Evolutionary conservation across 2,329 filamentous ascomycete genomes (phyloP).

Genomic region (Colletotrichum liaoningense): DNA sequence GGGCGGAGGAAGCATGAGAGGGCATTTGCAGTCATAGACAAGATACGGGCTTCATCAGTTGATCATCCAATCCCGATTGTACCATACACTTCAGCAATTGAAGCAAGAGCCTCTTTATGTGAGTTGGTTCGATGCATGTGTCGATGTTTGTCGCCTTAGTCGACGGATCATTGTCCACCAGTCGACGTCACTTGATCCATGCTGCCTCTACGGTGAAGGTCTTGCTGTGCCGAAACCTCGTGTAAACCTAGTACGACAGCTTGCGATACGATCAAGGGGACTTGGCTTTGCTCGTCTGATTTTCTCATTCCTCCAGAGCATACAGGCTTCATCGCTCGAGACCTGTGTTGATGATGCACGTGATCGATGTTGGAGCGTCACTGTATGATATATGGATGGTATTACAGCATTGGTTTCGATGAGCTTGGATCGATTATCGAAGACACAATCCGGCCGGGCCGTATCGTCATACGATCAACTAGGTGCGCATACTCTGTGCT

Average conservation of each 20-base stretch:
- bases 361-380: neutral
- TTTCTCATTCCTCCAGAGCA: neutral
- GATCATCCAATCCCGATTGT: constrained; percentile 33
- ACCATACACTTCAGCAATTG: constrained; percentile 35
- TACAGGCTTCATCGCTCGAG: neutral
- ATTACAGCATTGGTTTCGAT: neutral
- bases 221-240: neutral
- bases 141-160: neutral
- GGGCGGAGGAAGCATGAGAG: constrained; percentile 13
- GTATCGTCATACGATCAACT: neutral
- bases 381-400: neutral
- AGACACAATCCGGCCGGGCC: too few relatives aligned
- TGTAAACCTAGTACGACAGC: neutral
- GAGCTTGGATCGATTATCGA: neutral
- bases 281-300: neutral
- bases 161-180: neutral
- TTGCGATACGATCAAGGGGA: neutral
- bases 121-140: neutral
- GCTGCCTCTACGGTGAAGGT: neutral
- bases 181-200: neutral
- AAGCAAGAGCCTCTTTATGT: constrained; percentile 13
- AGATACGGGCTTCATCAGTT: constrained; percentile 29
- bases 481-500: neutral
- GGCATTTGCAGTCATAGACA: constrained; percentile 28
- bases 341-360: neutral